These are phyloP conservation scores for Calocybe gangraenosa DNA, from an alignment of 768 basidiomycete species.

Conservation along the genomic window DNA sequence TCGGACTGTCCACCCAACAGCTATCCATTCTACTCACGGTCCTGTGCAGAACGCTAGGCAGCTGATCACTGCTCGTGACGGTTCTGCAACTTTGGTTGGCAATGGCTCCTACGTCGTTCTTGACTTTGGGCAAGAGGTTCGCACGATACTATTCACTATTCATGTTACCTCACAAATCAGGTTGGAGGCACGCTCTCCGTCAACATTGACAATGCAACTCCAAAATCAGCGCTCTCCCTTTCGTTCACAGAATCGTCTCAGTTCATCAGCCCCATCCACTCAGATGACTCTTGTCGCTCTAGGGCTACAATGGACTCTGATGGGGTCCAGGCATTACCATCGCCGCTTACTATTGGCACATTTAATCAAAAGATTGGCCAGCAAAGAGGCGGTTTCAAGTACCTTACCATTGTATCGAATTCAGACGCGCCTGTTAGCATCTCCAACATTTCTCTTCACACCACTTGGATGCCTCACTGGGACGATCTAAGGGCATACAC, in stretches of 20 bases:
- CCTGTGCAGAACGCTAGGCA: slow-evolving; percentile 21
- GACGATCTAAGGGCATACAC: slow-evolving; percentile 40
- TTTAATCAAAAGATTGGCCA: slow-evolving; percentile 32
- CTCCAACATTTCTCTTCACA: slow-evolving; percentile 37
- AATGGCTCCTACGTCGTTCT: slow-evolving; percentile 32
- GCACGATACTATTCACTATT: background rate
- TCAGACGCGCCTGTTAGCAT: slow-evolving; percentile 32
- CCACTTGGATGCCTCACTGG: slow-evolving; percentile 47
- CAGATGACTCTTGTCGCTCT: slow-evolving; percentile 35
- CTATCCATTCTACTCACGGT: slow-evolving; percentile 23
- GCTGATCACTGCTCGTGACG: slow-evolving; percentile 20
- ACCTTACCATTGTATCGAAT: slow-evolving; percentile 40
- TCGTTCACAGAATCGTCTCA: slow-evolving; percentile 47
- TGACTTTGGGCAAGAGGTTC: slow-evolving; percentile 36
- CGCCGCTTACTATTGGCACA: slow-evolving; percentile 21
- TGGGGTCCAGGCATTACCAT: slow-evolving; percentile 28
- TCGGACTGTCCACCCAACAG: slow-evolving; percentile 26
- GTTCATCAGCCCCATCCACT: slow-evolving; percentile 39
- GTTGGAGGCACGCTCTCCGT: slow-evolving; percentile 30
- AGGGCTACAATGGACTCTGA: slow-evolving; percentile 24
- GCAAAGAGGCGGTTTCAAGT: slow-evolving; percentile 46
- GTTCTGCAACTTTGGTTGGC: slow-evolving; percentile 23
- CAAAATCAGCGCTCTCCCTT: slow-evolving; percentile 33
- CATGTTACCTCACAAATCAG: slow-evolving; percentile 13
- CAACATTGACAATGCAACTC: slow-evolving; percentile 21